These are phyloP conservation scores for Mycena epipterygia DNA, from an alignment of 768 basidiomycete genomes.

Conservation along the genomic window DNA sequence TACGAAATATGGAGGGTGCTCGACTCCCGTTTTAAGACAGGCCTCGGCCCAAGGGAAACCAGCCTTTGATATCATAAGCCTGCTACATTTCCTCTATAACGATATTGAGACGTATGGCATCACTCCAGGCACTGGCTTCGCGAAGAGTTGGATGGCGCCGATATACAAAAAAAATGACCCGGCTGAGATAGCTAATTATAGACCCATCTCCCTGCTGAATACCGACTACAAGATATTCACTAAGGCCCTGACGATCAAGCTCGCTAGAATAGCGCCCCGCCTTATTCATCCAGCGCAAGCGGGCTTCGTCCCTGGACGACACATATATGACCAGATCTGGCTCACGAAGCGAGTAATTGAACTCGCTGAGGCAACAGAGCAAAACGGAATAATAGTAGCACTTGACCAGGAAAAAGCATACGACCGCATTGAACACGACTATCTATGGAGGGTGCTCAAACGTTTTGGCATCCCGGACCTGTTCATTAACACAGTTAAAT, in stretches of 20 bases:
- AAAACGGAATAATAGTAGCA: constrained; percentile 23
- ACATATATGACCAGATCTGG: constrained; percentile 39
- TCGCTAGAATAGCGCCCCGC: constrained; percentile 13
- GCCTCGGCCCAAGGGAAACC: not conserved
- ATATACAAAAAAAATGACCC: constrained; percentile 50
- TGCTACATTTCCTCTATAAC: constrained; percentile 16
- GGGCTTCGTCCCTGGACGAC: constrained; percentile 39
- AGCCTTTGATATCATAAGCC: constrained; percentile 16
- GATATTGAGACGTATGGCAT: constrained; percentile 24
- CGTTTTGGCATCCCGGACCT: constrained; percentile 10
- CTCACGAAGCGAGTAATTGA: constrained; percentile 35
- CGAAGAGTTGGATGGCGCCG: constrained; percentile 41
- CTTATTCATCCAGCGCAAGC: constrained; percentile 43
- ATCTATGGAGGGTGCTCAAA: constrained; percentile 28
- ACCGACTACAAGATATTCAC: constrained; percentile 34
- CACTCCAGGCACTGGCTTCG: constrained; percentile 14
- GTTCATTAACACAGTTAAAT: constrained; percentile 37
- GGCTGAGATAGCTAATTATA: constrained; percentile 38
- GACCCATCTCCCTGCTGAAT: constrained; percentile 39
- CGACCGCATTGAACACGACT: constrained; percentile 25
- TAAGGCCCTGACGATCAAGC: constrained; percentile 31
- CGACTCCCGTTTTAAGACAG: not conserved
- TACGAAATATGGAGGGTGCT: constrained; percentile 36
- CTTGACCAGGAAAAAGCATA: too few species aligned
- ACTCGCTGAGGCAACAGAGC: constrained; percentile 28